Base-by-base conservation (phyloP, 345 rosid species). In the Eucalyptus regnans region DNA sequence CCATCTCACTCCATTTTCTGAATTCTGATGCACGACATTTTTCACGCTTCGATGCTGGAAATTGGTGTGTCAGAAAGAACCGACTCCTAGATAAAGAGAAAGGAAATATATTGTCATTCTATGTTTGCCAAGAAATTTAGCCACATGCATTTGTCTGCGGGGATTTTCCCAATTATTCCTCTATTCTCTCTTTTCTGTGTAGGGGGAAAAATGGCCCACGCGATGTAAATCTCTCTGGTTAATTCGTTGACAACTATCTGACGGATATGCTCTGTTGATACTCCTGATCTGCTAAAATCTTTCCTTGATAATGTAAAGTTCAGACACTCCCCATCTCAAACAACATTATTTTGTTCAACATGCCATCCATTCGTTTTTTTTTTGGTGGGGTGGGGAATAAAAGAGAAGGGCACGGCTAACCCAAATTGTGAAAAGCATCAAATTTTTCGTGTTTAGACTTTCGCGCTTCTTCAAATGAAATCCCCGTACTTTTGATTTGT, bases 401-500 rank as follows among this genome's bases (percentile, higher is more conserved):
- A 31, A 31, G 71, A 15, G 41, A 9, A 66, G 17, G 79, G 12
- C 22, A 4, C 5, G 79, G 41, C 41, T 66, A 14, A 66, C 43
- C 79, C 7, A 66, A 66, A 64, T 64, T 64, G 37, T 14, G 37
- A 20, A 64, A 14, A 64, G 37, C 76, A n/a, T 29, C 10, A 16
- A 14, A 25, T 60, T 60, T 64, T 64, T 29, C 18, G 5, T 64
- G 25, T 8, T 52, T 20, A 52, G 58, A 20, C 23, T 62, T 29
- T n/a, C 0, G 18, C 1, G 17, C 71, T 7, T 66, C 31, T 66
- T 66, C 22, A n/a, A 66, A 66, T 66, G 12, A 31, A 15, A 66
- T n/a, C 8, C 0, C 18, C 0, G 10, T 31, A 4, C 5, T 16
- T n/a, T 31, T 15, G 3, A 66, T 66, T 66, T 7, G 20, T 3